A percentile compares a stretch with the other conserved stretches of the same genome.
Conservation (phyloP, 768 basidiomycete genomes). For the Suillus weaverae region DNA sequence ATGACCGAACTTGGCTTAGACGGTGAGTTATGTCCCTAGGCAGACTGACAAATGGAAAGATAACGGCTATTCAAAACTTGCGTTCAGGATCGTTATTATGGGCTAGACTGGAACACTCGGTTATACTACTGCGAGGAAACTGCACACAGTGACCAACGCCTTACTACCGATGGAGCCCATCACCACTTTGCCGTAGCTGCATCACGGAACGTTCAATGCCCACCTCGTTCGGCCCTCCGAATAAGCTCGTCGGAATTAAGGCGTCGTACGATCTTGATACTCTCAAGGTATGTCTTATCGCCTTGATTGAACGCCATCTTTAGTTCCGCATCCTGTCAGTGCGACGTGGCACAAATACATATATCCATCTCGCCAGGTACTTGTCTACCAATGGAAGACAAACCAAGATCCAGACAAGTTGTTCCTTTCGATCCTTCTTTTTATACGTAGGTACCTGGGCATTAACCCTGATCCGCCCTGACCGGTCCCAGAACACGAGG, state of each 20-base stretch:
- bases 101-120: not conserved
- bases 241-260: not conserved
- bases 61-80: not conserved
- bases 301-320: not conserved
- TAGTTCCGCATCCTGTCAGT: not conserved
- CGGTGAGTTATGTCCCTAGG: not conserved
- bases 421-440: not conserved
- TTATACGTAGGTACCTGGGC: not conserved
- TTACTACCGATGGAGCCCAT: not conserved
- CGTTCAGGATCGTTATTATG: not conserved
- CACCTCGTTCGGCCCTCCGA: not conserved
- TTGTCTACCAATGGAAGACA: not conserved
- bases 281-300: not conserved
- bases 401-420: not conserved
- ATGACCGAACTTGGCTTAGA: not conserved
- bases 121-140: not conserved
- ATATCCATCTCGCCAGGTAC: not conserved
- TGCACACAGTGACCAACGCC: not conserved
- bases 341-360: not conserved
- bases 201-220: not conserved
- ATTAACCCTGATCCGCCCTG: not conserved
- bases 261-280: not conserved
- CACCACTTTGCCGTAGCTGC: not conserved
- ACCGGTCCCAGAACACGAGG: not conserved
- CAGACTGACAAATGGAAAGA: not conserved